These are phyloP conservation scores for Sisymbrium irio DNA, from an alignment of 345 rosid genomes.

Conservation along the genomic window DNA sequence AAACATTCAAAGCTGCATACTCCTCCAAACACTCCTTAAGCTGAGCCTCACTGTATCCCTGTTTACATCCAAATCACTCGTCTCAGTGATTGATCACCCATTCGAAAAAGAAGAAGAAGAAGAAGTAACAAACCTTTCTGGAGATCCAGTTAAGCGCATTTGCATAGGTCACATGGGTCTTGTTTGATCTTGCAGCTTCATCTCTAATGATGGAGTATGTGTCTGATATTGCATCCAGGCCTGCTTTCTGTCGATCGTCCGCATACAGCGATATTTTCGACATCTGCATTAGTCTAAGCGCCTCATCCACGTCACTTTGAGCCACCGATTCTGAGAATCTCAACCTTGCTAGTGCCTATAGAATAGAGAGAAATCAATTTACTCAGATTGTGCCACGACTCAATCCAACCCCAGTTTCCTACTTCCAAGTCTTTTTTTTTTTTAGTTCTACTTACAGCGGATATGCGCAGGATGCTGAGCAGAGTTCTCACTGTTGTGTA, in stretches of 20 bases:
- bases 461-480: slow-evolving; percentile 91
- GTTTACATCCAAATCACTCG: slow-evolving; percentile 29
- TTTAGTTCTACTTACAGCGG: slow-evolving; percentile 63
- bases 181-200: slow-evolving; percentile 89
- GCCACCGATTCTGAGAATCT: slow-evolving; percentile 92
- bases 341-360: slow-evolving; percentile 94
- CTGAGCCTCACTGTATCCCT: slow-evolving; percentile 99
- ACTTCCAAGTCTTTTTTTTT: not conserved
- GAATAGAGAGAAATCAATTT: not conserved
- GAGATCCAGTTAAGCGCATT: slow-evolving; percentile 97
- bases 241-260: slow-evolving; percentile 85
- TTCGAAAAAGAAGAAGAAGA: not conserved
- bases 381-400: not conserved
- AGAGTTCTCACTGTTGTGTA: slow-evolving; percentile 92
- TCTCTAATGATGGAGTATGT: slow-evolving; percentile 93
- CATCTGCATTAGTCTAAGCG: slow-evolving; percentile 97
- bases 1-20: slow-evolving; percentile 90
- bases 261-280: slow-evolving; percentile 94
- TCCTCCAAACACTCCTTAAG: slow-evolving; percentile 97
- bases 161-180: slow-evolving; percentile 75
- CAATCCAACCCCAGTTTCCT: not conserved
- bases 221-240: slow-evolving; percentile 96
- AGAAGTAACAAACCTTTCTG: slow-evolving; percentile 69
- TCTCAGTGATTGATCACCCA: slow-evolving; percentile 16
- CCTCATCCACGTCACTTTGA: slow-evolving; percentile 98